phyloP scores from a whole-genome alignment of 2,329 filamentous ascomycete genomes.

The Aspergillus sergii region DNA sequence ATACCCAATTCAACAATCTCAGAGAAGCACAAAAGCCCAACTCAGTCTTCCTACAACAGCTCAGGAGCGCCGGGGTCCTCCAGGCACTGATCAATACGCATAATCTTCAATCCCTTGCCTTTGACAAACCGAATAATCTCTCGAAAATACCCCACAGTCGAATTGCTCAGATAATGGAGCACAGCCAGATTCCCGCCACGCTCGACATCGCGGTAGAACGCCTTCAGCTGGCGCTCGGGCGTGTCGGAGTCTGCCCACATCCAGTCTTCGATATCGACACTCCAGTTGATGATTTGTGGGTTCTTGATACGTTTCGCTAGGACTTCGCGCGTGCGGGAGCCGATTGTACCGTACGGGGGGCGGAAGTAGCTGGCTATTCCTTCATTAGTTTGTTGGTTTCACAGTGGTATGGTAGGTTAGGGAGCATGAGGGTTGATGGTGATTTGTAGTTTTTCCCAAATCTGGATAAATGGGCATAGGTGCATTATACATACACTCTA shows the following conservation, averaged over 20 bases:
- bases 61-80: conserved; percentile 52
- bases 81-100: conserved; percentile 69
- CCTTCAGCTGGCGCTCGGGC: conserved; percentile 67
- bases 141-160: conserved; percentile 64
- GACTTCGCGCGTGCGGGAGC: conserved; percentile 66
- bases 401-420: background rate
- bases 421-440: background rate
- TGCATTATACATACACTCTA: conserved; percentile 32
- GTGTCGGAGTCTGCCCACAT: conserved; percentile 64
- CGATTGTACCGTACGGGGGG: conserved; percentile 69
- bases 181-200: conserved; percentile 67
- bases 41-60: conserved; percentile 11
- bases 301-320: conserved; percentile 56
- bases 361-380: conserved; percentile 60
- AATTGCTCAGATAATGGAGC: conserved; percentile 69
- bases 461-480: background rate
- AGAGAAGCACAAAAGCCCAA: background rate
- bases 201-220: conserved; percentile 64
- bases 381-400: background rate
- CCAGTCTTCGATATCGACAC: conserved; percentile 72
- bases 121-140: conserved; percentile 69
- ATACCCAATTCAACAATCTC: background rate
- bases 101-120: conserved; percentile 63
- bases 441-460: background rate
- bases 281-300: conserved; percentile 67